Conservation (phyloP, 2,329 filamentous ascomycete species). For the Beauveria bassiana region DNA sequence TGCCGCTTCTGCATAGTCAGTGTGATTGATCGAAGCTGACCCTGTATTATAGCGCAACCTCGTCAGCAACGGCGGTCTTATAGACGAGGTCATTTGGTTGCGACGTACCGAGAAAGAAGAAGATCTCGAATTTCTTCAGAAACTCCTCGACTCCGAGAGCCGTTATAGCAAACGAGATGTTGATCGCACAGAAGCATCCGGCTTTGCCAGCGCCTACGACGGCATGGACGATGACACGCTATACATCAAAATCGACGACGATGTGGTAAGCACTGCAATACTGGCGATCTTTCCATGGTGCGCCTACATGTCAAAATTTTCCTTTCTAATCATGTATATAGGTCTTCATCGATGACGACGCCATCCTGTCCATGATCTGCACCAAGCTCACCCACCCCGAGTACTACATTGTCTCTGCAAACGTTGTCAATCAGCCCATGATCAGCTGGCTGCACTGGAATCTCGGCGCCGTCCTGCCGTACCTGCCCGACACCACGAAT, state of each 20-base stretch:
- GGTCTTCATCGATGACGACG: conserved; percentile 30
- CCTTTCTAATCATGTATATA: conserved; percentile 13
- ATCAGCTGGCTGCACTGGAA: conserved; percentile 48
- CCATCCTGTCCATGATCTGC: conserved; percentile 45
- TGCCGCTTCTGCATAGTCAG: not conserved
- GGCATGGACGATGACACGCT: conserved; percentile 38
- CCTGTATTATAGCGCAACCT: conserved; percentile 30
- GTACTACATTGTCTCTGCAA: conserved; percentile 44
- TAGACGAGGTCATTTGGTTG: conserved; percentile 38
- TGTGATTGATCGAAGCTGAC: not conserved
- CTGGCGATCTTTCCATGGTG: not conserved
- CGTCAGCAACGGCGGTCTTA: conserved; percentile 34
- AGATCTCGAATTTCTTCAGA: conserved; percentile 32
- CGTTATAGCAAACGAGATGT: conserved; percentile 31
- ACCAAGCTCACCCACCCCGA: conserved; percentile 44
- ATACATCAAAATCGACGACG: conserved; percentile 31
- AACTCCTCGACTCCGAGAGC: conserved; percentile 27
- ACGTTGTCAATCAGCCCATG: conserved; percentile 48
- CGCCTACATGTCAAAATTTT: not conserved
- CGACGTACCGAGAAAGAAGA: conserved; percentile 30
- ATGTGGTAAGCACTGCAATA: conserved; percentile 25
- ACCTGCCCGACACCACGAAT: conserved; percentile 38
- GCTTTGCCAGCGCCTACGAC: conserved; percentile 34
- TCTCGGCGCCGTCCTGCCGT: conserved; percentile 42
- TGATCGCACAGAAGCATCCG: conserved; percentile 24